Evolutionary conservation across 2,329 filamentous ascomycete genomes (phyloP).

Genomic region (Coleophoma crateriformis): DNA sequence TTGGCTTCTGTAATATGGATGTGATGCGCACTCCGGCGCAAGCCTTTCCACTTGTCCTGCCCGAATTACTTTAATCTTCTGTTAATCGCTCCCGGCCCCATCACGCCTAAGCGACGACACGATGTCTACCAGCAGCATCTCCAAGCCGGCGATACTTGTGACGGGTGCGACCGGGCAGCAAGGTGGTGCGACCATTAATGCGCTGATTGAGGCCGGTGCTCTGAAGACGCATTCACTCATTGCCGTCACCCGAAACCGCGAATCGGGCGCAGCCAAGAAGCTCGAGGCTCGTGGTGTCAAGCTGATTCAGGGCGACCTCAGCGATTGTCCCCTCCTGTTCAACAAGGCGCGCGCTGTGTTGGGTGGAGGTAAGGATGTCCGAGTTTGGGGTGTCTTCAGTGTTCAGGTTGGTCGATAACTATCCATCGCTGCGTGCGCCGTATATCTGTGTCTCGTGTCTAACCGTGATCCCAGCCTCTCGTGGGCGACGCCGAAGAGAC

Average conservation of each 20-base stretch:
- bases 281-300: conserved; percentile 44
- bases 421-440: not conserved
- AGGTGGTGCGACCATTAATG: conserved; percentile 21
- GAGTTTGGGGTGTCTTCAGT: conserved; percentile 55
- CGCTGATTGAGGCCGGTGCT: conserved; percentile 25
- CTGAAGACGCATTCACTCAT: not conserved
- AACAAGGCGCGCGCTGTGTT: conserved; percentile 24
- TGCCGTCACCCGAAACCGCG: conserved; percentile 51
- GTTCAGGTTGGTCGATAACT: conserved; percentile 38
- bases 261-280: conserved; percentile 40
- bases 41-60: no score
- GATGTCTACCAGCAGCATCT: no score
- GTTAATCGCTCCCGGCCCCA: no score
- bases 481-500: conserved; percentile 34
- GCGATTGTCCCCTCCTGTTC: conserved; percentile 45
- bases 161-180: conserved; percentile 27
- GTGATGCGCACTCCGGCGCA: no score
- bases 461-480: conserved; percentile 14
- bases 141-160: conserved; percentile 13
- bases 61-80: no score
- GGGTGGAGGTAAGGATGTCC: conserved; percentile 12
- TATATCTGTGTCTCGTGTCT: not conserved
- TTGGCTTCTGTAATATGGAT: no score
- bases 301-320: conserved; percentile 52
- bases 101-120: no score